A percentile compares a stretch with the other conserved stretches of the same genome.
Conservation (phyloP, 805 yeast species). For the Citeromyces matritensis region DNA sequence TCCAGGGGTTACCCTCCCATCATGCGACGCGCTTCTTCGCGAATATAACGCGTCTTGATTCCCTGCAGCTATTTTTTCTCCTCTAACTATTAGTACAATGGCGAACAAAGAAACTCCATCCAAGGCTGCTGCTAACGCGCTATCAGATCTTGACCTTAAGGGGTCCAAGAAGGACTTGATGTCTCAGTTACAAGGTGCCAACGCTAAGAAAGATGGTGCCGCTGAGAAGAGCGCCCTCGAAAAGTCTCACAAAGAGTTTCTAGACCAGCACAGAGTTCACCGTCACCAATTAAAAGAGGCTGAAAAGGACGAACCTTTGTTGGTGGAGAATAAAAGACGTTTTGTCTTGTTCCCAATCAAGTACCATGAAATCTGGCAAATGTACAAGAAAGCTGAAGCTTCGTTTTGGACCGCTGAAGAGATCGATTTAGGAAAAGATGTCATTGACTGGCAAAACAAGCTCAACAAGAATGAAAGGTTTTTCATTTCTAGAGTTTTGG, state of each 20-base stretch:
- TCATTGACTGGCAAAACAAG: slow-evolving; percentile 82
- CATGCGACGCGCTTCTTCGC: too few relatives aligned
- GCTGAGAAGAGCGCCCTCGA: slow-evolving; percentile 9
- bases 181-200: slow-evolving; percentile 21
- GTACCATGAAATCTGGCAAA: slow-evolving; percentile 97
- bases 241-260: slow-evolving; percentile 36
- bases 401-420: slow-evolving; percentile 99
- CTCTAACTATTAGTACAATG: too few relatives aligned
- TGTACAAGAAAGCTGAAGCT: slow-evolving; percentile 98
- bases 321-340: slow-evolving; percentile 72
- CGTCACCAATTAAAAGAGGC: slow-evolving; percentile 58
- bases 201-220: slow-evolving; percentile 4
- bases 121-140: slow-evolving; percentile 42
- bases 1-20: too few relatives aligned
- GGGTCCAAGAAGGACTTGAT: slow-evolving; percentile 25
- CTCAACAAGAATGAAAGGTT: slow-evolving; percentile 85
- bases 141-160: slow-evolving; percentile 33
- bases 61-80: too few relatives aligned
- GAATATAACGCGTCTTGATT: too few relatives aligned
- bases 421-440: slow-evolving; percentile 87
- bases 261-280: slow-evolving; percentile 48
- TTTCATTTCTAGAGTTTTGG: slow-evolving; percentile 85
- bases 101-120: slow-evolving; percentile 59
- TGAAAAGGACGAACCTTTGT: slow-evolving; percentile 83
- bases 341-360: slow-evolving; percentile 92